Conservation (phyloP, 2,329 filamentous ascomycete genomes). For the Trichoderma sp. region DNA sequence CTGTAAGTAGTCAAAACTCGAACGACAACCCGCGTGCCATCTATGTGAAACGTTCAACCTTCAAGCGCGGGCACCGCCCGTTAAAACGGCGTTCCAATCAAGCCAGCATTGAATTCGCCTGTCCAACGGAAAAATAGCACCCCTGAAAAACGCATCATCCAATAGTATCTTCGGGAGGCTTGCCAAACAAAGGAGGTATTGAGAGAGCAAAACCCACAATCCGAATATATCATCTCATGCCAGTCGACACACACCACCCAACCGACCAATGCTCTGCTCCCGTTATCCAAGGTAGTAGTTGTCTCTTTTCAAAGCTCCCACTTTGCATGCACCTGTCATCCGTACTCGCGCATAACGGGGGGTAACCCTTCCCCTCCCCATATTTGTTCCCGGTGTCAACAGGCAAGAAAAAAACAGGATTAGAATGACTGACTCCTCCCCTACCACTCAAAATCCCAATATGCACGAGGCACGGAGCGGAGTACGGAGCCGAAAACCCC, state of each 20-base stretch:
- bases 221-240: neutral
- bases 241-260: neutral
- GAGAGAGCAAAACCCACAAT: neutral
- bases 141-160: neutral
- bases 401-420: neutral
- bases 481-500: neutral
- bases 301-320: neutral
- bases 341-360: neutral
- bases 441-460: neutral
- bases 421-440: neutral
- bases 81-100: neutral
- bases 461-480: neutral
- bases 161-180: neutral
- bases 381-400: neutral
- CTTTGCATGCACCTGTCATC: neutral
- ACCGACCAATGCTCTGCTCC: neutral
- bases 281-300: neutral
- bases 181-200: constrained; percentile 5
- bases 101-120: neutral
- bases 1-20: neutral
- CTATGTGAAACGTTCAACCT: neutral
- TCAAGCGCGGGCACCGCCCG: neutral
- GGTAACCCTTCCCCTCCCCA: neutral
- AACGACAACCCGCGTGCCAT: neutral
- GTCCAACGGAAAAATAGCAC: neutral